phyloP scores from a whole-genome alignment of 1,139 yeast species.

The Groenewaldozyma auringiensis region DNA sequence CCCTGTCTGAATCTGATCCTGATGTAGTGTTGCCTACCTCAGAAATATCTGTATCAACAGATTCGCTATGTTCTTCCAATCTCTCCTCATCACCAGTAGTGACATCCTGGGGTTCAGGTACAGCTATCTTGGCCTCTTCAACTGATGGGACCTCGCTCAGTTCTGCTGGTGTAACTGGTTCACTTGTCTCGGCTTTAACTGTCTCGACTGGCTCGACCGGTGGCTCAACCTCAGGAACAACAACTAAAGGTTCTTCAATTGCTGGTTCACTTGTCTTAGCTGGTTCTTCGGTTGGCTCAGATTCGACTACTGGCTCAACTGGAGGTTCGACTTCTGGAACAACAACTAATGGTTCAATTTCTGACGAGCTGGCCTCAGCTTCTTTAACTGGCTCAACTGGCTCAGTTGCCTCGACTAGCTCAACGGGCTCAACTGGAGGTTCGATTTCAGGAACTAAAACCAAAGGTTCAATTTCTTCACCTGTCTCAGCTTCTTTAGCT shows the following conservation, averaged over 20 bases:
- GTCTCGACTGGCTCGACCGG: slow-evolving; percentile 2
- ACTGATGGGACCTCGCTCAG: slow-evolving; percentile 3
- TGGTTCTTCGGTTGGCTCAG: background rate
- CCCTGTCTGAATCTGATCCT: background rate
- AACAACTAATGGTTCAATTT: slow-evolving; percentile 1
- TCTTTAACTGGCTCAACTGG: slow-evolving; percentile 3
- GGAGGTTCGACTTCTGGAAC: slow-evolving; percentile 1
- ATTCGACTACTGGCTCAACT: slow-evolving; percentile 3
- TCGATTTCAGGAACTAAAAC: slow-evolving; percentile 2
- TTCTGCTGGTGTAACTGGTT: background rate
- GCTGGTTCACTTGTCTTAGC: background rate
- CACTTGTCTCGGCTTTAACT: background rate
- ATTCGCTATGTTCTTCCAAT: background rate
- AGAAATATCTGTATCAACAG: background rate
- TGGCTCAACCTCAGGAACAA: slow-evolving; percentile 2
- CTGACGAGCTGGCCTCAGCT: slow-evolving; percentile 1
- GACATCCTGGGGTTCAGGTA: background rate
- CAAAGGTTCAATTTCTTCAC: too few species aligned
- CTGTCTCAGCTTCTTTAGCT: slow-evolving; percentile 4
- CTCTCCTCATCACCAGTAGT: background rate
- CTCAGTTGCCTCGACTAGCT: slow-evolving; percentile 6
- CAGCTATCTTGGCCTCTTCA: slow-evolving; percentile 5
- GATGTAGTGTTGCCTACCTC: background rate
- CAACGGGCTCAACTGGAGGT: slow-evolving; percentile 4
- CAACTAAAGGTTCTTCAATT: slow-evolving; percentile 4